phyloP scores from a whole-genome alignment of 164 flowering plant species.

The Macadamia integrifolia region DNA sequence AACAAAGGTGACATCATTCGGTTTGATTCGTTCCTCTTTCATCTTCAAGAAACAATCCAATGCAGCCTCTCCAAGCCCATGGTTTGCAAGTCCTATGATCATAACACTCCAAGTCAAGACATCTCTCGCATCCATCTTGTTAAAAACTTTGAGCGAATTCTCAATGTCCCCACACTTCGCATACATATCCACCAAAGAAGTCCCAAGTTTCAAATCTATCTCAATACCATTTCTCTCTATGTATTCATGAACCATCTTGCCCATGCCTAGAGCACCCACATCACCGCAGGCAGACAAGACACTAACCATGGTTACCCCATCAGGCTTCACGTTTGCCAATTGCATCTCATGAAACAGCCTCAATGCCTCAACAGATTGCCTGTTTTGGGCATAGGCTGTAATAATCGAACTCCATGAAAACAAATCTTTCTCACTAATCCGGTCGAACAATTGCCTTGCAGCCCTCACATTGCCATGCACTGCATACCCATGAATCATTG shows the following conservation, averaged over 20 bases:
- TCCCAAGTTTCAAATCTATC: conserved; percentile 31
- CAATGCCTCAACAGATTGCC: conserved; percentile 26
- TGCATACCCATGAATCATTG: conserved; percentile 35
- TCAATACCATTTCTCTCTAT: conserved; percentile 22
- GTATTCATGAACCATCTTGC: conserved; percentile 29
- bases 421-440: conserved; percentile 16
- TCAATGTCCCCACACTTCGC: conserved; percentile 36
- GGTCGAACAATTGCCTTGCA: conserved; percentile 28
- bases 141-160: conserved; percentile 19
- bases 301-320: conserved; percentile 29
- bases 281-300: conserved; percentile 33
- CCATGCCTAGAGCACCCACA: conserved; percentile 31
- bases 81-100: conserved; percentile 34
- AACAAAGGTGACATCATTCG: conserved; percentile 29
- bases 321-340: conserved; percentile 20
- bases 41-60: conserved; percentile 28
- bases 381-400: conserved; percentile 17
- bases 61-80: conserved; percentile 26
- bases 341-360: conserved; percentile 31
- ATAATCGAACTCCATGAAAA: conserved; percentile 37
- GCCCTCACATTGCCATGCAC: conserved; percentile 15
- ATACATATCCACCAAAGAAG: conserved; percentile 39
- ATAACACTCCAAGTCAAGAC: conserved; percentile 29
- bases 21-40: conserved; percentile 21
- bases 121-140: conserved; percentile 23